Evolutionary conservation across 2,329 filamentous ascomycete genomes (phyloP).

Genomic region (Penicillium vulpinum): DNA sequence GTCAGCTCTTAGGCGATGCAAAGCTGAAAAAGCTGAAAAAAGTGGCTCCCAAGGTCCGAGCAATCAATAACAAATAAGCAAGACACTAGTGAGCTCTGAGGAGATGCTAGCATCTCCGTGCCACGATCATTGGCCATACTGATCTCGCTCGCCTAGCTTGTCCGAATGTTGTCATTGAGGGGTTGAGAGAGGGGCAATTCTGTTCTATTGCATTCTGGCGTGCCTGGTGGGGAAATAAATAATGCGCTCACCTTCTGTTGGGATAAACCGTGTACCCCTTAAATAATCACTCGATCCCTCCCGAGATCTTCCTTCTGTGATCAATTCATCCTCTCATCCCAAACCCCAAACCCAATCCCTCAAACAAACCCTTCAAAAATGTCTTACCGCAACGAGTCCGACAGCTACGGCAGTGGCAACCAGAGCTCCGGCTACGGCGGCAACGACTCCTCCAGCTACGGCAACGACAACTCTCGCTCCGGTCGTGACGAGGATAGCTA

Average conservation of each 20-base stretch:
- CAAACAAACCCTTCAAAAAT: not conserved
- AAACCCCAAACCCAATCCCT: not conserved
- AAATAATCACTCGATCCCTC: not conserved
- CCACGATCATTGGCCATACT: constrained; percentile 1
- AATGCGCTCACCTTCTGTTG: not conserved
- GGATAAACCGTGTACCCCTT: not conserved
- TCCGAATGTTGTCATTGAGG: constrained; percentile 6
- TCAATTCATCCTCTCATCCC: not conserved
- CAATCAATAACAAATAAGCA: constrained; percentile 2
- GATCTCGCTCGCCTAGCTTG: not conserved
- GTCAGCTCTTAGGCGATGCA: not conserved
- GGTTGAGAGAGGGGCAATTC: not conserved
- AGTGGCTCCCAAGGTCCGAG: constrained; percentile 1
- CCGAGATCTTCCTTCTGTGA: not conserved
- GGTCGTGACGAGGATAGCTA: not conserved
- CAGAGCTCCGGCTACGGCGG: constrained; percentile 8
- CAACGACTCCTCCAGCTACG: constrained; percentile 1
- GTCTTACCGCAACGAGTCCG: constrained; percentile 11
- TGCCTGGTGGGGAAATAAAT: not conserved
- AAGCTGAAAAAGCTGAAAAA: too few species aligned
- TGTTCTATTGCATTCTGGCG: not conserved
- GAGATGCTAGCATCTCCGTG: not conserved
- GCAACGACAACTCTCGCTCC: not conserved
- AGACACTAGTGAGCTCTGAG: not conserved
- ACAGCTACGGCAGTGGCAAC: constrained; percentile 13